Percentiles rank a stretch among this genome's conserved stretches.
Evolutionary conservation across 2,329 filamentous ascomycete species (phyloP).

Genomic region (Trichoderma endophyticum): DNA sequence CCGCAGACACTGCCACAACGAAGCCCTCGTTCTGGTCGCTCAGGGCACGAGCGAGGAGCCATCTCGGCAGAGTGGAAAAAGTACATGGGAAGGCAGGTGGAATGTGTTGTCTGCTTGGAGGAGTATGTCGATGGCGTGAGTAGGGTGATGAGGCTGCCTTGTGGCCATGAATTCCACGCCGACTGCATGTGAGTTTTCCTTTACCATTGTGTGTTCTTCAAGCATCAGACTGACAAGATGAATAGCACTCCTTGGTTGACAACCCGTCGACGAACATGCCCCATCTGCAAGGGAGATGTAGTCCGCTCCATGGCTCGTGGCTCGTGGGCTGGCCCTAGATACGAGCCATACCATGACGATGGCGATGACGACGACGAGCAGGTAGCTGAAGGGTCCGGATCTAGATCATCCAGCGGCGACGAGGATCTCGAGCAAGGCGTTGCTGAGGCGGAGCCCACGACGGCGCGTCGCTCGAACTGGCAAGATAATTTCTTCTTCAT

Average conservation of each 20-base stretch:
- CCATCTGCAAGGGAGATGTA: slow-evolving; percentile 97
- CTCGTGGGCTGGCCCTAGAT: slow-evolving; percentile 49
- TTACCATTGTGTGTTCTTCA: slow-evolving; percentile 9
- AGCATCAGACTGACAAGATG: slow-evolving; percentile 20
- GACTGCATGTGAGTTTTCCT: slow-evolving; percentile 89
- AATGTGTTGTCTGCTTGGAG: slow-evolving; percentile 95
- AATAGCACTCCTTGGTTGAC: slow-evolving; percentile 91
- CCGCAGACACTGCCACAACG: slow-evolving; percentile 27
- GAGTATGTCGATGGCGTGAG: slow-evolving; percentile 95
- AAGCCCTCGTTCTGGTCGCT: slow-evolving; percentile 27
- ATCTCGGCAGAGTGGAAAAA: slow-evolving; percentile 58
- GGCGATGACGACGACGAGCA: slow-evolving; percentile 44
- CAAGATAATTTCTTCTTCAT: slow-evolving; percentile 39
- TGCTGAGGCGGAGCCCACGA: slow-evolving; percentile 24
- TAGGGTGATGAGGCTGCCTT: slow-evolving; percentile 93
- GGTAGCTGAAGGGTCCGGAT: slow-evolving; percentile 35
- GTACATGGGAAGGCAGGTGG: slow-evolving; percentile 67
- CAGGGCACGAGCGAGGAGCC: slow-evolving; percentile 48
- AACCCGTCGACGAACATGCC: slow-evolving; percentile 91
- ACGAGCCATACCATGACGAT: slow-evolving; percentile 55
- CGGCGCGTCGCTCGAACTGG: slow-evolving; percentile 24
- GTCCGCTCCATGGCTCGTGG: slow-evolving; percentile 64
- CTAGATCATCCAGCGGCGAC: slow-evolving; percentile 30
- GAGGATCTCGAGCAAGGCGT: slow-evolving; percentile 46
- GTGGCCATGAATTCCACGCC: slow-evolving; percentile 94